Base-by-base conservation (phyloP, 768 basidiomycete species). In the Mycena metata region DNA sequence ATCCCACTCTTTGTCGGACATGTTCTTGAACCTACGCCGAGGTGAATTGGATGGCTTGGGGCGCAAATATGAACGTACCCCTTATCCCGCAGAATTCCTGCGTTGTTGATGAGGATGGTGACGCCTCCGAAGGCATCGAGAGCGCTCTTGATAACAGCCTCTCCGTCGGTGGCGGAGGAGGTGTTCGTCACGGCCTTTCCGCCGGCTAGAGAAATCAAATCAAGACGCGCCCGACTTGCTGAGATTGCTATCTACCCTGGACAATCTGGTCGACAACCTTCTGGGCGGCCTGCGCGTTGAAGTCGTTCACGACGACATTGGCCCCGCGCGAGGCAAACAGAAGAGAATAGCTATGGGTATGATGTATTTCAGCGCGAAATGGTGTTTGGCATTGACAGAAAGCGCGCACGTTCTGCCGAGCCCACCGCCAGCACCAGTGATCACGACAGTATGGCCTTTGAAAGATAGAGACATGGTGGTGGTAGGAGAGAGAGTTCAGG, bases 351-450 rank as follows among this genome's bases (percentile, higher is more conserved):
- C 96, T 96, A 39, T 39, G 76, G 33, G 55, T 15, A 5, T 35
- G 35, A 10, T 47, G 9, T 17, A 30, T 30, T 30, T 30, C 6
- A 30, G 30, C 30, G 30, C 30, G 30, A 30, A n/a, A 30, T 30
- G 30, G 30, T 30, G 30, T 30, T 30, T 30, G 43, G 33, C 17
- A 58, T 13, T 19, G 39, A 26, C 33, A 24, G 26, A 47, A 35
- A 36, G 21, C 9, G 16, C 33, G n/a, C 76, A 99, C 94, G 93
- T 88, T 82, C 89, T 92, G 49, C 98, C 98, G 16, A 99, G 85
- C 17, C 98, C 98, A 67, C 96, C 95, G 16, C 98, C 98, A 47
- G 96, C 96, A 51, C 98, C 98, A 47, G 98, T 99, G 70, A 99
- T 83, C 70, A 99, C 88, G 64, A 96, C 94, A n/a, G 93, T 95